Percentiles rank a stretch among this genome's conserved stretches.
Conservation (phyloP, 441 rosid genomes). For the Pelargonium australe region DNA sequence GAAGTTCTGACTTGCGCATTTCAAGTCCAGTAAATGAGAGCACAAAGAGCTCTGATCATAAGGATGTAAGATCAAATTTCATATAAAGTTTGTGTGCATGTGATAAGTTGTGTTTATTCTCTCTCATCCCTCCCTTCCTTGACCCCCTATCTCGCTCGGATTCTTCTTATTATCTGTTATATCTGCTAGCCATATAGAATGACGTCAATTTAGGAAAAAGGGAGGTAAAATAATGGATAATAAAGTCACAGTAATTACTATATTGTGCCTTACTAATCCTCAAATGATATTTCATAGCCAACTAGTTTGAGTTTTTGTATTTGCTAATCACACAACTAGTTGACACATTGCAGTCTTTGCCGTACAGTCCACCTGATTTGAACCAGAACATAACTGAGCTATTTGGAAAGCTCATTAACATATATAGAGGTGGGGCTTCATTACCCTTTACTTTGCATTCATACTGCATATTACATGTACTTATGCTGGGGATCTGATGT, state of each 20-base stretch:
- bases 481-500: conserved; percentile 19
- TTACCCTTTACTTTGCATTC: background rate
- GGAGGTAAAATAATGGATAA: background rate
- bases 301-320: conserved; percentile 13
- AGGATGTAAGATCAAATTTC: conserved; percentile 41
- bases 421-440: conserved; percentile 62
- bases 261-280: background rate
- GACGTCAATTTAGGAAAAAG: background rate
- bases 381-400: conserved; percentile 74
- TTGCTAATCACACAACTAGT: conserved; percentile 14
- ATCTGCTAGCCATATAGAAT: no score
- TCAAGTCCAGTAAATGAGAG: conserved; percentile 29
- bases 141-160: no score
- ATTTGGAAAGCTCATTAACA: conserved; percentile 81
- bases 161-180: no score
- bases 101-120: background rate
- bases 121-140: no score
- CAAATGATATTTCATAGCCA: conserved; percentile 1
- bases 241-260: background rate
- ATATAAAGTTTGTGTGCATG: background rate
- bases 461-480: background rate
- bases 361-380: conserved; percentile 70
- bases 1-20: conserved; percentile 29
- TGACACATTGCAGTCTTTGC: conserved; percentile 30
- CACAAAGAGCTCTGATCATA: conserved; percentile 26